Base-by-base conservation (phyloP, 257 asterid genomes). In the Thymus mandschuricus region DNA sequence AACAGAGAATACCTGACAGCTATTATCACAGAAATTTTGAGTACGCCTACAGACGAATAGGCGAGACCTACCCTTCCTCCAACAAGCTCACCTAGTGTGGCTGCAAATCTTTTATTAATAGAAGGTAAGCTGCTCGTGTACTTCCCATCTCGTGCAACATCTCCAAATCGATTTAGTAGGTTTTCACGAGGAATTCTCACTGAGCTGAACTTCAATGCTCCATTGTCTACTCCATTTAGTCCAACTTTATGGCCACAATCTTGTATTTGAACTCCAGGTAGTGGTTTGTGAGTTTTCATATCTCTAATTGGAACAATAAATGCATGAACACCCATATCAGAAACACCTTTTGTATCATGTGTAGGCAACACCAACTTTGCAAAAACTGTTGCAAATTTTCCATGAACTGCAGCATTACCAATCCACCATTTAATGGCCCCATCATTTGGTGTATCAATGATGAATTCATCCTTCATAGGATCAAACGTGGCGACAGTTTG, bases 381-480 rank as follows among this genome's bases (percentile, higher is more conserved):
- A 75, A 94, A 94, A 73, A 91, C 99, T n/a, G 98, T 85, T 31
- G 99, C 97, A 55, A 94, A 89, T 71, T 91, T 94, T n/a, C 99
- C 99, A 35, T 94, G 99, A 56, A 94, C 96, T 6, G 99, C 98
- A 64, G 99, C 98, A 75, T 94, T 94, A 13, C 99, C 99, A 71
- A 94, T 94, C 99, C 99, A 94, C 99, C 99, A 94, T 72, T 94
- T 94, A 64, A 94, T 89, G 70, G 99, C 99, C 72, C 99, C 98
- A 74, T 91, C 97, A 73, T 89, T 85, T 56, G 99, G 99, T 38
- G 99, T 94, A 85, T 94, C 81, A 21, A 94, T 84, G 51, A 94
- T 65, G 76, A 94, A 89, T 76, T 94, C 99, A 73, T 89, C 98
- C 54, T 75, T 88, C 13, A 88, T 56, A 2, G 92, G 95, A 87